These are phyloP conservation scores for Kalmanozyma brasiliensis DNA, from an alignment of 1,284 basidiomycete species.

Conservation along the genomic window DNA sequence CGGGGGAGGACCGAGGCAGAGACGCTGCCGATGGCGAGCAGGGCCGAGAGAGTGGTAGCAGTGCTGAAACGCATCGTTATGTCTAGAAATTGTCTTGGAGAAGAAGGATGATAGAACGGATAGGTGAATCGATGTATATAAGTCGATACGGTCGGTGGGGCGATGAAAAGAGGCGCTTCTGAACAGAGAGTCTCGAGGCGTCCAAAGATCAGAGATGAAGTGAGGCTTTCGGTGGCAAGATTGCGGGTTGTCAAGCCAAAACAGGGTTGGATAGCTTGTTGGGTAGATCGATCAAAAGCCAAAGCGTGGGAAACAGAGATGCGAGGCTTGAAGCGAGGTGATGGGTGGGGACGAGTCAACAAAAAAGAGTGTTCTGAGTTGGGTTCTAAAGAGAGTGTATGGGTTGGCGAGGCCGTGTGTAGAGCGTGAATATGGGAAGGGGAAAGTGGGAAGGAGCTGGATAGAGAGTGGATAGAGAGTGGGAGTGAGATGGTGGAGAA, in stretches of 20 bases:
- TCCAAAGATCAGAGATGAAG: neutral
- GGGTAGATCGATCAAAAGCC: neutral
- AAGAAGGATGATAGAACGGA: conserved; percentile 1
- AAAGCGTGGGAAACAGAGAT: conserved; percentile 6
- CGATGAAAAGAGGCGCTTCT: neutral
- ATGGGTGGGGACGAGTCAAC: conserved; percentile 6
- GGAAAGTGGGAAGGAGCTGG: neutral
- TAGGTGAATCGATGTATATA: too few relatives aligned
- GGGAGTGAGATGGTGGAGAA: conserved; percentile 20
- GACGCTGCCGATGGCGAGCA: conserved; percentile 29
- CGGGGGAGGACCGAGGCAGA: conserved; percentile 44
- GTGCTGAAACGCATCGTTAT: conserved; percentile 40
- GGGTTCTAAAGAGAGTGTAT: conserved; percentile 22
- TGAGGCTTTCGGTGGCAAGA: conserved; percentile 1
- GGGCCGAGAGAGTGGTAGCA: conserved; percentile 23
- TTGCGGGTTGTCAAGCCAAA: neutral
- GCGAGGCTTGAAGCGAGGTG: conserved; percentile 6
- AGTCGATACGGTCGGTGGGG: conserved; percentile 10
- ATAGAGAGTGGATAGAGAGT: conserved; percentile 2
- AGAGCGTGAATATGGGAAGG: conserved; percentile 1
- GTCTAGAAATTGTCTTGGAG: neutral
- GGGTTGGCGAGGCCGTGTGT: conserved; percentile 4
- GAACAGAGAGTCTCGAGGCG: too few relatives aligned
- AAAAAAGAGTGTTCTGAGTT: conserved; percentile 26
- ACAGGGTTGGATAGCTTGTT: too few relatives aligned